These are phyloP conservation scores for Coelastrella sp. DNA, from an alignment of 139 green algal genomes.

Conservation along the genomic window DNA sequence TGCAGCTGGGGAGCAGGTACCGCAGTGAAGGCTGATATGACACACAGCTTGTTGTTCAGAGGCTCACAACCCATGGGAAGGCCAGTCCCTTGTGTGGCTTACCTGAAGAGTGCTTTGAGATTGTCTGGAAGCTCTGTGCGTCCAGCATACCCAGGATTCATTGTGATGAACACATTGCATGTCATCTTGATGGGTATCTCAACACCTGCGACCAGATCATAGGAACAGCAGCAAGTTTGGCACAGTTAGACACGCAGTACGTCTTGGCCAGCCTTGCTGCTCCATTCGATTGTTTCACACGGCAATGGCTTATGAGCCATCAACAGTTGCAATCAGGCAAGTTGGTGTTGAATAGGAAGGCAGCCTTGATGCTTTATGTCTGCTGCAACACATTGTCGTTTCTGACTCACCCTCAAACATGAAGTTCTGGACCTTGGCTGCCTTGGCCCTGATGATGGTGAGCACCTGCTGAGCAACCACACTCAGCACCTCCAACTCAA, in stretches of 20 bases:
- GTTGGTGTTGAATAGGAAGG: not conserved
- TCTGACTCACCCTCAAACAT: slow-evolving; percentile 76
- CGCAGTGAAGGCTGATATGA: not conserved
- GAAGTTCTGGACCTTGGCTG: slow-evolving; percentile 73
- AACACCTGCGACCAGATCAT: slow-evolving; percentile 19
- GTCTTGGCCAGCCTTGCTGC: no score
- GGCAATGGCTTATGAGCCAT: not conserved
- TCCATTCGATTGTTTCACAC: no score
- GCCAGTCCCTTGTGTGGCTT: slow-evolving; percentile 5
- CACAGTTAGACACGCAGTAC: not conserved
- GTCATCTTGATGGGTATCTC: slow-evolving; percentile 78
- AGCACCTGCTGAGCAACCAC: slow-evolving; percentile 78
- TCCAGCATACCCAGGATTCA: slow-evolving; percentile 79
- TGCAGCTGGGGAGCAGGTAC: not conserved
- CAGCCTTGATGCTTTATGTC: not conserved
- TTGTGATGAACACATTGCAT: slow-evolving; percentile 89
- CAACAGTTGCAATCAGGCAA: not conserved
- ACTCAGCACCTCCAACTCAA: slow-evolving; percentile 77
- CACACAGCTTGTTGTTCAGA: not conserved
- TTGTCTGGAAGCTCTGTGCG: slow-evolving; percentile 79
- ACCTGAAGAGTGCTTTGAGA: slow-evolving; percentile 83
- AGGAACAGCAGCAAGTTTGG: no score
- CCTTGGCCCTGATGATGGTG: slow-evolving; percentile 81
- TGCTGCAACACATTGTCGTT: not conserved
- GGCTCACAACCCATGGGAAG: not conserved